phyloP scores from a whole-genome alignment of 306 rosid species.

The Begonia masoniana region DNA sequence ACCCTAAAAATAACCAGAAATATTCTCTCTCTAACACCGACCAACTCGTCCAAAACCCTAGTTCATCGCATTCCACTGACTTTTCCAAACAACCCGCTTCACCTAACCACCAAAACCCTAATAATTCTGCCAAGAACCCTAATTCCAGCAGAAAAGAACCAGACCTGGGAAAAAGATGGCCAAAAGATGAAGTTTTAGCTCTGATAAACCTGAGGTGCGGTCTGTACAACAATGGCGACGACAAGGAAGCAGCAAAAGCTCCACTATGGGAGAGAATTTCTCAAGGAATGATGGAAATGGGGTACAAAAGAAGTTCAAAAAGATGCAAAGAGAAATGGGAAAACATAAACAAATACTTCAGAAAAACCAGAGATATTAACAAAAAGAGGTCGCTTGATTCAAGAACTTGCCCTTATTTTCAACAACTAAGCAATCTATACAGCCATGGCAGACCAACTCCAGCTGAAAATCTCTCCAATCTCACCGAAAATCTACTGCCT shows the following conservation, averaged over 20 bases:
- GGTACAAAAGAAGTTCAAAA: slow-evolving; percentile 73
- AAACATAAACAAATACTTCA: slow-evolving; percentile 80
- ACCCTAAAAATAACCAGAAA: slow-evolving; percentile 1
- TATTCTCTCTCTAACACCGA: too few species aligned
- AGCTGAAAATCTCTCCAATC: slow-evolving; percentile 12
- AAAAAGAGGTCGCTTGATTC: slow-evolving; percentile 75
- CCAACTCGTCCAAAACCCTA: slow-evolving; percentile 29
- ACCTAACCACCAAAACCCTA: slow-evolving; percentile 4
- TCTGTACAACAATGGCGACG: slow-evolving; percentile 20
- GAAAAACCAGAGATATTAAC: slow-evolving; percentile 57
- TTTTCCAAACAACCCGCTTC: slow-evolving; percentile 16
- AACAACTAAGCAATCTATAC: slow-evolving; percentile 45
- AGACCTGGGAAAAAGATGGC: slow-evolving; percentile 78
- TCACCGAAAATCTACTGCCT: slow-evolving; percentile 6
- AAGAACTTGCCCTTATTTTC: slow-evolving; percentile 88
- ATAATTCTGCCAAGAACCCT: slow-evolving; percentile 15
- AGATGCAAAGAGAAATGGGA: slow-evolving; percentile 97
- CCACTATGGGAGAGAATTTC: slow-evolving; percentile 95
- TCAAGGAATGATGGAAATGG: slow-evolving; percentile 62
- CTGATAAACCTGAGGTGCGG: slow-evolving; percentile 61
- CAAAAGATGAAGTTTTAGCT: slow-evolving; percentile 74
- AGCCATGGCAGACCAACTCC: slow-evolving; percentile 32
- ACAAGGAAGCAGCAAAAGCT: slow-evolving; percentile 24
- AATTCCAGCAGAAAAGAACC: slow-evolving; percentile 6
- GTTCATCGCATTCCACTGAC: slow-evolving; percentile 13